Conservation (phyloP, 495 filamentous ascomycete species). For the Podospora tetraspora region DNA sequence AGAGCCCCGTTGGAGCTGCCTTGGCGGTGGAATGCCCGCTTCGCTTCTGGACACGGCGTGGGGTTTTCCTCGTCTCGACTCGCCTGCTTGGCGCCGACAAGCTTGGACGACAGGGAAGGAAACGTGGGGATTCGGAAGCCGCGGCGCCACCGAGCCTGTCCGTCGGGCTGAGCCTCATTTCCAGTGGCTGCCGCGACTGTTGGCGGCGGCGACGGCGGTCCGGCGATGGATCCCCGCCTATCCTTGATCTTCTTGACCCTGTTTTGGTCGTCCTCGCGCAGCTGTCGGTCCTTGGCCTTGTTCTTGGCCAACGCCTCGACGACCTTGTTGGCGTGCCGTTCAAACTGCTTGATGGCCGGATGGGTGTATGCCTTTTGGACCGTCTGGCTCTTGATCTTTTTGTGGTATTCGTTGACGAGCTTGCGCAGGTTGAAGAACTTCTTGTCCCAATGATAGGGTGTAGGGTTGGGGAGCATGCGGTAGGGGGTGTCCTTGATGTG, state of each 20-base stretch:
- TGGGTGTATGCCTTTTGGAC: background rate
- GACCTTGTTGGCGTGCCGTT: conserved; percentile 7
- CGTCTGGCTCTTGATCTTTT: conserved; percentile 15
- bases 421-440: conserved; percentile 34
- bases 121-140: background rate
- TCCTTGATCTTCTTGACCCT: conserved; percentile 13
- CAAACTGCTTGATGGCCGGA: conserved; percentile 9
- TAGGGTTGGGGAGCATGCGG: conserved; percentile 48
- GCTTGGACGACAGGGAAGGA: background rate
- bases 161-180: background rate
- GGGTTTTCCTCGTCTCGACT: conserved; percentile 7
- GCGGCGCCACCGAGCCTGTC: background rate
- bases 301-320: conserved; percentile 5
- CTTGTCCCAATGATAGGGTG: conserved; percentile 42
- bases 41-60: background rate
- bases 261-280: conserved; percentile 11
- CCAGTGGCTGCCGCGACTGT: background rate
- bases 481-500: conserved; percentile 39
- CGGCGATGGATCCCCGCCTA: background rate
- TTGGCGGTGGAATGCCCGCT: background rate
- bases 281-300: background rate
- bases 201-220: background rate
- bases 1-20: background rate
- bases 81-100: background rate
- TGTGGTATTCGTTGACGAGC: conserved; percentile 31